Evolutionary conservation across 1,139 yeast genomes (phyloP).

Genomic region (Sugiyamaella novakii): DNA sequence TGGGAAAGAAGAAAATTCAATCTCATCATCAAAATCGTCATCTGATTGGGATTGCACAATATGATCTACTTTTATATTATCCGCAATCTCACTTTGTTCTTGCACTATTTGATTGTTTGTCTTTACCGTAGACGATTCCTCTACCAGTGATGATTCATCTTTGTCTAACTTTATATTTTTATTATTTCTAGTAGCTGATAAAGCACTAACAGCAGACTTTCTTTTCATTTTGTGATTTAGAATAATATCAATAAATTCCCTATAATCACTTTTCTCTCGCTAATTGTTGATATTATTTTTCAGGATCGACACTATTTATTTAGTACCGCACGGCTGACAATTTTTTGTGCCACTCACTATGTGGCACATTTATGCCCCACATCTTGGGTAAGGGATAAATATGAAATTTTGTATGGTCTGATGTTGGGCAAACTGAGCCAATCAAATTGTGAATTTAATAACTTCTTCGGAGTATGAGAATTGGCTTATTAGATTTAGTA

Average conservation of each 20-base stretch:
- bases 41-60: too few species aligned
- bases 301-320: too few species aligned
- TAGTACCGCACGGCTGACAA: slow-evolving; percentile 3
- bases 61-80: too few species aligned
- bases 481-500: background rate
- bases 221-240: slow-evolving; percentile 18
- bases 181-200: slow-evolving; percentile 8
- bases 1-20: slow-evolving; percentile 1
- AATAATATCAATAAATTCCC: too few species aligned
- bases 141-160: background rate
- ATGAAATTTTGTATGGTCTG: slow-evolving; percentile 7
- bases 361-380: background rate
- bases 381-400: background rate
- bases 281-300: background rate
- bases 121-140: background rate
- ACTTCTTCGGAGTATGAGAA: too few species aligned
- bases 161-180: slow-evolving; percentile 6
- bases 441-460: too few species aligned
- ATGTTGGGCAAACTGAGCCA: slow-evolving; percentile 10
- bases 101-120: background rate
- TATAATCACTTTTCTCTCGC: too few species aligned
- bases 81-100: too few species aligned
- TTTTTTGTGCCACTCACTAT: background rate
- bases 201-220: slow-evolving; percentile 18
- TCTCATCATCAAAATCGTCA: too few species aligned